Evolutionary conservation across 75 land plant species (phyloP).

Genomic region (Pinus albicaulis): DNA sequence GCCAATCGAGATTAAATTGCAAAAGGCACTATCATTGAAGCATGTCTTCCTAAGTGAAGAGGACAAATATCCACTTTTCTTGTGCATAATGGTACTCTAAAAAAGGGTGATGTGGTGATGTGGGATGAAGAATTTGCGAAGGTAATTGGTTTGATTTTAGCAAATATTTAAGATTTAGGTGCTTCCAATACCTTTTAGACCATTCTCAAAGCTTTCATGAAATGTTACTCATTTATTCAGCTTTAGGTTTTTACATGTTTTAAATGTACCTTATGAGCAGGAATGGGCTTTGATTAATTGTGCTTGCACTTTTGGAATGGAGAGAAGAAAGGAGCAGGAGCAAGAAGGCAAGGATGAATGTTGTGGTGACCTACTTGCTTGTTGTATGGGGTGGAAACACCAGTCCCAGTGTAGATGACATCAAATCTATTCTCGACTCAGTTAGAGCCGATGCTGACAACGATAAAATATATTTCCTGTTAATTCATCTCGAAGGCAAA

Average conservation of each 20-base stretch:
- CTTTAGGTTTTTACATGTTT: not conserved
- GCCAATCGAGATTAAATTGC: constrained; percentile 93
- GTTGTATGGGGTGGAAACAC: constrained; percentile 75
- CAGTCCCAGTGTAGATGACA: constrained; percentile 51
- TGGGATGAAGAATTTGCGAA: constrained; percentile 98
- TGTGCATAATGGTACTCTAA: constrained; percentile 99
- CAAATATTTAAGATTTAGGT: not conserved
- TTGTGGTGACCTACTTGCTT: constrained; percentile 62
- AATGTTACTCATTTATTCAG: not conserved
- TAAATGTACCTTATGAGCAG: constrained; percentile 25
- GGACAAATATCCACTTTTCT: constrained; percentile 92
- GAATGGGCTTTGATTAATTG: constrained; percentile 52
- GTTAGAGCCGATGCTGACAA: constrained; percentile 74
- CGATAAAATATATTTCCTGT: constrained; percentile 45
- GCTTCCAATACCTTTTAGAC: not conserved
- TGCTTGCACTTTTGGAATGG: too few relatives aligned
- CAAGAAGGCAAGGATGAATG: constrained; percentile 49
- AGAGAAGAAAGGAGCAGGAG: not conserved
- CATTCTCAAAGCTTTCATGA: not conserved
- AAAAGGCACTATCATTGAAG: constrained; percentile 96
- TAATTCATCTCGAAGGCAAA: constrained; percentile 60
- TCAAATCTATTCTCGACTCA: constrained; percentile 62
- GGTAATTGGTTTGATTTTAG: constrained; percentile 38
- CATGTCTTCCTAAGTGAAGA: constrained; percentile 81
- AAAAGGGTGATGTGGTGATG: constrained; percentile 83